A percentile compares a stretch with the other conserved stretches of the same genome.
These are phyloP conservation scores for Dendrobium catenatum DNA, from an alignment of 106 monocot genomes.

Conservation along the genomic window DNA sequence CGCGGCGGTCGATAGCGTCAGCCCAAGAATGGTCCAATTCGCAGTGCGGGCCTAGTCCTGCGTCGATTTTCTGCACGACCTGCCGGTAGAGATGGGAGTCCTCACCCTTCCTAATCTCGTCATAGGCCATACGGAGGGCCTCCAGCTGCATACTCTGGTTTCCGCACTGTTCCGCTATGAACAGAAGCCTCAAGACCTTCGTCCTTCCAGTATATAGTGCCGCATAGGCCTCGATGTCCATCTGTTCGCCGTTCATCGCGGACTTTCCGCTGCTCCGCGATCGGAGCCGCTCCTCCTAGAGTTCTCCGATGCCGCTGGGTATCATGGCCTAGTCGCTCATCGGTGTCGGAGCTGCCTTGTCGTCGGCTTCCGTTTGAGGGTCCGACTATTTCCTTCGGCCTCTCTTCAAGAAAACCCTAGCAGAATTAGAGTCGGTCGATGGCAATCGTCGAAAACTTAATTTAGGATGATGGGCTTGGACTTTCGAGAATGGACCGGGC, in stretches of 20 bases:
- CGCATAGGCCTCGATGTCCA: conserved; percentile 93
- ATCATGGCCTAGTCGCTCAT: conserved; percentile 24
- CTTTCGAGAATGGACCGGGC: not conserved
- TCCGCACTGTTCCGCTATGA: conserved; percentile 75
- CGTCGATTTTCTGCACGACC: conserved; percentile 55
- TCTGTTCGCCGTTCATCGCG: conserved; percentile 58
- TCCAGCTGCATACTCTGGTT: conserved; percentile 55
- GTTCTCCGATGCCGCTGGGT: conserved; percentile 36
- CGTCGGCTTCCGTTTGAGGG: conserved; percentile 61
- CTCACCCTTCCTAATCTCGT: conserved; percentile 90
- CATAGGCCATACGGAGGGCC: conserved; percentile 85
- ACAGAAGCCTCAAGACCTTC: conserved; percentile 53
- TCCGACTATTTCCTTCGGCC: not conserved
- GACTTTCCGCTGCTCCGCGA: conserved; percentile 14
- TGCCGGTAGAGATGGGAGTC: conserved; percentile 66
- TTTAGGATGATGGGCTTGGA: too few relatives aligned
- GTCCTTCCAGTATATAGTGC: conserved; percentile 78
- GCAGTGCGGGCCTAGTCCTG: conserved; percentile 53
- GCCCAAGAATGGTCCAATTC: conserved; percentile 61
- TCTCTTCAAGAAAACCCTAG: conserved; percentile 10
- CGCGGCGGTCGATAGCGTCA: conserved; percentile 60
- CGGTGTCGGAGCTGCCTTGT: conserved; percentile 27
- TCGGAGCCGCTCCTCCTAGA: conserved; percentile 3
- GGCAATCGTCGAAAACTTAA: not conserved
- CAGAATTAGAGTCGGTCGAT: not conserved